Evolutionary conservation across 1,284 basidiomycete genomes (phyloP).

Genomic region (Heterobasidion annosum): DNA sequence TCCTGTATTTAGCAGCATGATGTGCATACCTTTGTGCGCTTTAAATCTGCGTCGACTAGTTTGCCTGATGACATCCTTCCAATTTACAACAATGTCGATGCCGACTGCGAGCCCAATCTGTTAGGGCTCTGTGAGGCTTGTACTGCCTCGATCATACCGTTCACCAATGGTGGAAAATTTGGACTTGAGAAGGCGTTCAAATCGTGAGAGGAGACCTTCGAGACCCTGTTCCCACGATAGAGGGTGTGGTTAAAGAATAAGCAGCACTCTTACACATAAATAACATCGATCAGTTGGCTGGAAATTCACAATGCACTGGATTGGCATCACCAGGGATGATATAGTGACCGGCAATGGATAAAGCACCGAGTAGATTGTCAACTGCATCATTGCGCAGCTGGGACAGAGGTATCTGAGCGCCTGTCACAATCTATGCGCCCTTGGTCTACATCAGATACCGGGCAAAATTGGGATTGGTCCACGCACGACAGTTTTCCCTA

Average conservation of each 20-base stretch:
- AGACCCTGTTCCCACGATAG: constrained; percentile 80
- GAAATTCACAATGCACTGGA: neutral
- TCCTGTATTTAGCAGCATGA: constrained; percentile 1
- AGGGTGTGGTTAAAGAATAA: constrained; percentile 87
- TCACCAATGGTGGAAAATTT: constrained; percentile 79
- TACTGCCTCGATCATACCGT: constrained; percentile 38
- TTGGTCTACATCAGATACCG: neutral
- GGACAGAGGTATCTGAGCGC: constrained; percentile 88
- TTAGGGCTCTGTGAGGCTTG: neutral
- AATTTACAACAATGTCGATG: constrained; percentile 83
- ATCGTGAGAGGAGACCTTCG: constrained; percentile 81
- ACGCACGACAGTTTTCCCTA: constrained; percentile 79
- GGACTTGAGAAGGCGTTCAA: constrained; percentile 83
- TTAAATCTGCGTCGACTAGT: constrained; percentile 68
- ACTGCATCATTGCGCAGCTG: constrained; percentile 85
- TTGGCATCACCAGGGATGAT: constrained; percentile 71
- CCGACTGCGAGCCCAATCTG: constrained; percentile 44
- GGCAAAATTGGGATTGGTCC: constrained; percentile 1
- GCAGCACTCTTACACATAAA: constrained; percentile 51
- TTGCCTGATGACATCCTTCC: constrained; percentile 78
- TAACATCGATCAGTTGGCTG: neutral
- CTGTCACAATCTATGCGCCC: constrained; percentile 64
- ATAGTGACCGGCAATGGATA: constrained; percentile 84
- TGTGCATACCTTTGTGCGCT: constrained; percentile 61
- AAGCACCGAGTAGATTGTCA: constrained; percentile 82